Evolutionary conservation across 768 basidiomycete genomes (phyloP).

Genomic region (Tylopilus sp.): DNA sequence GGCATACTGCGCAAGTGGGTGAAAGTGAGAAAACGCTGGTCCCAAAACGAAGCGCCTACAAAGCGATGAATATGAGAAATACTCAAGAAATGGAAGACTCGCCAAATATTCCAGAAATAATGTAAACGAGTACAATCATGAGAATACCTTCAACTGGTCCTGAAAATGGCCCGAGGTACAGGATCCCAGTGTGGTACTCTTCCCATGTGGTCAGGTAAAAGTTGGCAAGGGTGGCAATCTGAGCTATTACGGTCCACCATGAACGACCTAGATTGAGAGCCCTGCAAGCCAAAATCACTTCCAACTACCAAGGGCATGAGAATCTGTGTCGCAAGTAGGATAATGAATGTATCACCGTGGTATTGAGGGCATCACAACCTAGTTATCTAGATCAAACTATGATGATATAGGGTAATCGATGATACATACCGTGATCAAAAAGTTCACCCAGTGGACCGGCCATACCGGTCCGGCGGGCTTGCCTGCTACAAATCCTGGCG

Average conservation of each 20-base stretch:
- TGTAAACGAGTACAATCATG: conserved; percentile 73
- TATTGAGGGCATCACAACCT: conserved; percentile 94
- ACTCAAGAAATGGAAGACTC: conserved; percentile 13
- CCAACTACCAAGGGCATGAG: conserved; percentile 53
- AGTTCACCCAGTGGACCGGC: conserved; percentile 96
- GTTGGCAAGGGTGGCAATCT: conserved; percentile 63
- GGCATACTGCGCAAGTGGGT: conserved; percentile 52
- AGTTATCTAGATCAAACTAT: neutral
- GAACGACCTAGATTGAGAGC: conserved; percentile 91
- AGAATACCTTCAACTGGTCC: conserved; percentile 97
- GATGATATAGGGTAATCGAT: neutral
- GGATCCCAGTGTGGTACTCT: conserved; percentile 86
- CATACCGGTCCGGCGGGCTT: conserved; percentile 94
- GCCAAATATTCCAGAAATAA: conserved; percentile 77
- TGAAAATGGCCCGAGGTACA: conserved; percentile 91
- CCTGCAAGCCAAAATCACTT: conserved; percentile 74
- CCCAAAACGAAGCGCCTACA: conserved; percentile 79
- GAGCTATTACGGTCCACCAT: conserved; percentile 95
- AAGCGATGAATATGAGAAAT: neutral
- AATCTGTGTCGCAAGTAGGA: neutral
- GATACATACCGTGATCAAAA: conserved; percentile 86
- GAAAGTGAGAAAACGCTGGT: conserved; percentile 60
- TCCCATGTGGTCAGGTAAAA: conserved; percentile 79
- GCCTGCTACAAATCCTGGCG: conserved; percentile 56
- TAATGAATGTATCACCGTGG: conserved; percentile 55